Evolutionary conservation across 495 filamentous ascomycete species (phyloP).

Genomic region (Evernia prunastri): DNA sequence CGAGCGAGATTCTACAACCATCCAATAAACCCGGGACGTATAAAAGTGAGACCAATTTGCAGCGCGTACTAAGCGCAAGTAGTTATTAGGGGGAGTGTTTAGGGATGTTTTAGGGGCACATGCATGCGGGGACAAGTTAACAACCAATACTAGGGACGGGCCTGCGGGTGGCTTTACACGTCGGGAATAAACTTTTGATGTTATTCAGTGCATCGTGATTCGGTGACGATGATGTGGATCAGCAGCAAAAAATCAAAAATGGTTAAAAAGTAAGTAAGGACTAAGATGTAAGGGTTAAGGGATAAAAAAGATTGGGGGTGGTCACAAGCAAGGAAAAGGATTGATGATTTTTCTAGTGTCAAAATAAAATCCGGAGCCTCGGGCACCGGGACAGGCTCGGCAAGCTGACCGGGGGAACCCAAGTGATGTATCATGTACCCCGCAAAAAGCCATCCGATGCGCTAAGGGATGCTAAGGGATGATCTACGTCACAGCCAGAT

Average conservation of each 20-base stretch:
- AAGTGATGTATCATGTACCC: too few relatives aligned
- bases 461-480: background rate
- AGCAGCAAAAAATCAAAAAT: background rate
- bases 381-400: too few relatives aligned
- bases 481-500: background rate
- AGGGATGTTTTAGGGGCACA: background rate
- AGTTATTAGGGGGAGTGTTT: too few relatives aligned
- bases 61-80: background rate
- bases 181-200: background rate
- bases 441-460: conserved; percentile 15
- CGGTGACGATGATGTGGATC: background rate
- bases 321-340: conserved; percentile 9
- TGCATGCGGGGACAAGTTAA: background rate
- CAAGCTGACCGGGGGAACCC: too few relatives aligned
- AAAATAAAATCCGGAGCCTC: too few relatives aligned
- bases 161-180: conserved; percentile 13
- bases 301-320: background rate
- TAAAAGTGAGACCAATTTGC: background rate
- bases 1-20: background rate
- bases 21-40: conserved; percentile 6
- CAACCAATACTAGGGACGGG: conserved; percentile 4
- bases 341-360: too few relatives aligned
- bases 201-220: background rate
- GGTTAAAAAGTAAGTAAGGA: too few relatives aligned
- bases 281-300: too few relatives aligned